A percentile compares a stretch with the other conserved stretches of the same genome.
Evolutionary conservation across 2,329 filamentous ascomycete genomes (phyloP).

Genomic region (Cryphonectria parasitica): DNA sequence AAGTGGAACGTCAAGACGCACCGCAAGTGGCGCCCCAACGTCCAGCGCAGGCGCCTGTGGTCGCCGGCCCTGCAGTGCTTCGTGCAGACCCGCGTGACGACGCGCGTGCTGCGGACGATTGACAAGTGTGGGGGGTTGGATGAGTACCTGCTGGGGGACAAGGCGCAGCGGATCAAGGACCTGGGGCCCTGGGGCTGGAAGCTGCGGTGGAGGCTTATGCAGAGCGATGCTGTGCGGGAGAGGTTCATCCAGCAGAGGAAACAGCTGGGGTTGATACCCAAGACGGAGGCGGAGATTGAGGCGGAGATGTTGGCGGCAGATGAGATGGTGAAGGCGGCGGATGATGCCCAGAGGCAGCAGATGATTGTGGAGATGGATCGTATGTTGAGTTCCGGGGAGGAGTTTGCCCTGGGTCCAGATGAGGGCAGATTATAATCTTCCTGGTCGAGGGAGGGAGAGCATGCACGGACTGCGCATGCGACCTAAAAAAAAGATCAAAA

Average conservation of each 20-base stretch:
- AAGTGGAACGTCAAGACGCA: conserved; percentile 72
- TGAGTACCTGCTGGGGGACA: conserved; percentile 84
- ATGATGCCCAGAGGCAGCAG: conserved; percentile 27
- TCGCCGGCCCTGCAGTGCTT: conserved; percentile 63
- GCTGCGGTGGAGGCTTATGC: conserved; percentile 87
- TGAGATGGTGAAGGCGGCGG: conserved; percentile 4
- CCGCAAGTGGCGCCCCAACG: conserved; percentile 76
- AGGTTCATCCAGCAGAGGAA: conserved; percentile 68
- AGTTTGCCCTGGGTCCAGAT: conserved; percentile 40
- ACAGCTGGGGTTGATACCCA: conserved; percentile 65
- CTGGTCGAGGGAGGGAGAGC: neutral
- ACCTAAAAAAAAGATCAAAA: too few relatives aligned
- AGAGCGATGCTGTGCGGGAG: conserved; percentile 67
- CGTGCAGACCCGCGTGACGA: conserved; percentile 70
- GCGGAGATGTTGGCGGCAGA: conserved; percentile 23
- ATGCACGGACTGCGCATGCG: neutral
- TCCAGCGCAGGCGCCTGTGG: conserved; percentile 70
- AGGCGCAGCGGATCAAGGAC: conserved; percentile 77
- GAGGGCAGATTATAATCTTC: conserved; percentile 22
- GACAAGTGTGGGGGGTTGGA: conserved; percentile 88
- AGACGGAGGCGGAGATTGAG: conserved; percentile 41
- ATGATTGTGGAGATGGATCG: conserved; percentile 45
- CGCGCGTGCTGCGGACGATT: conserved; percentile 73
- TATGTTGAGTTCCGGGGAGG: conserved; percentile 46
- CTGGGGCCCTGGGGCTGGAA: conserved; percentile 90